A percentile compares a stretch with the other conserved stretches of the same genome.
Evolutionary conservation across 2,329 filamentous ascomycete genomes (phyloP).

Genomic region (Alternaria consortialis): DNA sequence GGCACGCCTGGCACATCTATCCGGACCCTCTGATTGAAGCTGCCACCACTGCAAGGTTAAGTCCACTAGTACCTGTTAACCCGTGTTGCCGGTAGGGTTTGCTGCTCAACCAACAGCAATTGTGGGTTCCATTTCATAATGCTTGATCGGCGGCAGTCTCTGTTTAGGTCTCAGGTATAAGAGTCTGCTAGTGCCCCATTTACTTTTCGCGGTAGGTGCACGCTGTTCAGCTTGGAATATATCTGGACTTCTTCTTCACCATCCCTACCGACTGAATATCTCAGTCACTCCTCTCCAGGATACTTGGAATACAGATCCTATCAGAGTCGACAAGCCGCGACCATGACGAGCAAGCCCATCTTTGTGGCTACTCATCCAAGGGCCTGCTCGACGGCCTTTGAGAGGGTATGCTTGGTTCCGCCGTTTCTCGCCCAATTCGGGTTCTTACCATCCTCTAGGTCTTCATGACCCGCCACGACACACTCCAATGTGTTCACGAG

Average conservation of each 20-base stretch:
- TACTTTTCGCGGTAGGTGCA: conserved; percentile 29
- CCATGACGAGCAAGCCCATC: conserved; percentile 80
- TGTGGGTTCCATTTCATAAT: conserved; percentile 32
- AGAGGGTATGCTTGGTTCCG: conserved; percentile 70
- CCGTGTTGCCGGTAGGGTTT: conserved; percentile 24
- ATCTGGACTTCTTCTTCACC: conserved; percentile 31
- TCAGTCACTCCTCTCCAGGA: conserved; percentile 15
- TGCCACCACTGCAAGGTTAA: conserved; percentile 19
- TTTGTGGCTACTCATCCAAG: conserved; percentile 94
- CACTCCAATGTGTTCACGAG: conserved; percentile 86
- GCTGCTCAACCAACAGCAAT: conserved; percentile 33
- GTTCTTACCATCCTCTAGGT: conserved; percentile 58
- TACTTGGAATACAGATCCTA: conserved; percentile 39
- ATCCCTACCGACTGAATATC: not conserved
- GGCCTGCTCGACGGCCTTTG: conserved; percentile 96
- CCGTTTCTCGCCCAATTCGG: conserved; percentile 1
- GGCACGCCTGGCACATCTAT: conserved; percentile 11
- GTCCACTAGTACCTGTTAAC: conserved; percentile 30
- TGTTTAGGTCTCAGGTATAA: conserved; percentile 29
- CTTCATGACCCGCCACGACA: conserved; percentile 92
- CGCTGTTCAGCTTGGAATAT: conserved; percentile 37
- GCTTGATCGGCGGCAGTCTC: conserved; percentile 14
- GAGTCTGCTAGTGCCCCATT: conserved; percentile 33
- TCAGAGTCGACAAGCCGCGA: conserved; percentile 20
- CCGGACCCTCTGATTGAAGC: conserved; percentile 21